Evolutionary conservation across 1,284 basidiomycete genomes (phyloP), one percentile per base, ranked within the genome.

Genomic region (Cutaneotrichosporon sp.): DNA sequence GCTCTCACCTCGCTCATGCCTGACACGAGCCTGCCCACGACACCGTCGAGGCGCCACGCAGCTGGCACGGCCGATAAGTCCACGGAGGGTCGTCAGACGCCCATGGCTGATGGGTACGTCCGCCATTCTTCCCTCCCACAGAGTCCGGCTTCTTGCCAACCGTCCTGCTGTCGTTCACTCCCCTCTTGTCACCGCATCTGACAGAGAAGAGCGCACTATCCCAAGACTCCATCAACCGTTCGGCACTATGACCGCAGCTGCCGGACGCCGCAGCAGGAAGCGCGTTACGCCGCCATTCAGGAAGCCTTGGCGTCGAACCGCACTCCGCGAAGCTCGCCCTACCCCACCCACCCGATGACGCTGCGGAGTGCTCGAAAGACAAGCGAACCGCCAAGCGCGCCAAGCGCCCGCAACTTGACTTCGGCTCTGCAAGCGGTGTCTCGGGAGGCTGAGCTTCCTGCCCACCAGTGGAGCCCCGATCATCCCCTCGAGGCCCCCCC

Each of bases 401-500:
- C 22, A 6, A 47, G 24, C 22, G 46, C 46, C 11, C 46, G 46
- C 5, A 47, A 18, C 13, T 27, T 47, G 46, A 27, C 46, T 2
- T 27, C 46, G 24, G 46, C 7, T 11, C 14, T 47, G 10, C 24
- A 47, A 18, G 46, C 46, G 25, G 46, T 16, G 14, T 47, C 24
- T 13, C 22, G n/a, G 11, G 46, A 47, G 22, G 25, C 24, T 6
- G 22, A 22, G 7, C 46, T 47, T 18, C 46, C 25, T 5, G 16
- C 34, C 7, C 46, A 42, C 18, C 53, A 54, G 10, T 54, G 53
- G 53, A 33, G 33, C 14, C 53, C 36, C 6, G 36, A 33, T 14
- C 22, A 43, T 2, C 62, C 62, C 1, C 22, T 64, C 24, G 11
- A 18, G 0, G 36, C 62, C 11, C 24, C 49, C 5, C 24, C 58